Base-by-base conservation (phyloP, 2,329 filamentous ascomycete genomes). In the Diaporthe vexans region DNA sequence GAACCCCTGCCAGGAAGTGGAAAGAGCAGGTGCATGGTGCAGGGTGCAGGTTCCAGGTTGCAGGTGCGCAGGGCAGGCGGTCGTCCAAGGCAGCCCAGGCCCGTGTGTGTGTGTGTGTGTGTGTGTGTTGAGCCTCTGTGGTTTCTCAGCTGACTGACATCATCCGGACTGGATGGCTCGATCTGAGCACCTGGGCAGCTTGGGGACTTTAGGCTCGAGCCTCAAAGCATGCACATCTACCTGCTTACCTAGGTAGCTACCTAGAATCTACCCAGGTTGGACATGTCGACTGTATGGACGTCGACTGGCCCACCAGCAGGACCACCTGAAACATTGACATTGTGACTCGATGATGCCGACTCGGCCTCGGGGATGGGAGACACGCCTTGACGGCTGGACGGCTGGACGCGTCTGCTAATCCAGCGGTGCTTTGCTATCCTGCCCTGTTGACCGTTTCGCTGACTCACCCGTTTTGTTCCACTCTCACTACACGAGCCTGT, bases 271-370 rank as follows among this genome's bases (percentile, higher is more conserved):
- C 29, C 29, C 29, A 33, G 29, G 29, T 33, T 29, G 43, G 61
- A 65, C 19, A 13, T 1, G 21, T 37, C 29, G 43, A 29, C 61
- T 37, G 43, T 19, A 29, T 65, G 61, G 19, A 51, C 24, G 21
- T 51, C 61, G 61, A 24, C 19, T 51, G 61, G 61, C 24, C 33
- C 24, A 21, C 59, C 24, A 46, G 6, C 24, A 65, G 40, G 26
- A 52, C 54, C 17, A 48, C 51, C 43, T 54, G 63, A 70, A 46
- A 73, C 54, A 71, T 63, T 19, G 59, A 48, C n/a, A 58, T 26
- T 70, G 72, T 73, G 72, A 73, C 71, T 69, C 51, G 19, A 59
- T 51, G 67, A 40, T 40, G 40, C 19, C 63, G 51, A 37, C 48
- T 26, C 63, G 54, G 43, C 57, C 29, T 52, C 48, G 57, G 37